These are phyloP conservation scores for Prunus persica DNA, from an alignment of 306 rosid genomes.

Conservation along the genomic window Prunus_persica_NCBIv2 NC_034013.1:15501001-15501500, in stretches of 20 bases:
- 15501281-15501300: conserved; percentile 63
- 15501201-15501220: conserved; percentile 40
- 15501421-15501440: background rate
- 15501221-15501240: conserved; percentile 57
- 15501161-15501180: conserved; percentile 60
- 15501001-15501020: conserved; percentile 35
- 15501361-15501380: background rate
- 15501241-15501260: conserved; percentile 44
- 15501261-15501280: conserved; percentile 47
- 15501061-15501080: conserved; percentile 44
- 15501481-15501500: background rate
- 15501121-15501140: conserved; percentile 64
- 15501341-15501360: background rate
- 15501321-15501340: background rate
- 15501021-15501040: conserved; percentile 38
- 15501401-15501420: background rate
- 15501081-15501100: conserved; percentile 54
- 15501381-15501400: background rate
- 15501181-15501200: conserved; percentile 65
- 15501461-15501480: background rate
- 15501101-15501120: conserved; percentile 39
- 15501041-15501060: conserved; percentile 37
- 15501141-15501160: conserved; percentile 62
- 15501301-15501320: conserved; percentile 58
- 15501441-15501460: background rate